phyloP scores from a whole-genome alignment of 2,329 filamentous ascomycete genomes.

The Talaromyces sp. region DNA sequence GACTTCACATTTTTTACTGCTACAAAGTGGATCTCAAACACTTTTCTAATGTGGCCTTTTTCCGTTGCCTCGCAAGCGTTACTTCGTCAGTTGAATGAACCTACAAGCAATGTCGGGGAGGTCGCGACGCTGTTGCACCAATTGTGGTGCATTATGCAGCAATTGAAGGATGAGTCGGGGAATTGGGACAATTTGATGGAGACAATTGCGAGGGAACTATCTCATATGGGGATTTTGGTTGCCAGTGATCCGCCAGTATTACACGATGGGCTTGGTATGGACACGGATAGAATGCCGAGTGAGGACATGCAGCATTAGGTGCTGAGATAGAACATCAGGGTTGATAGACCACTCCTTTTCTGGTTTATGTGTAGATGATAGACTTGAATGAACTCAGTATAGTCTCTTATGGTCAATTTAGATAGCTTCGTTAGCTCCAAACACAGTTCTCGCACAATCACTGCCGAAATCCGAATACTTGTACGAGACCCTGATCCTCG shows the following conservation, averaged over 20 bases:
- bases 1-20: neutral
- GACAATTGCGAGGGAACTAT: neutral
- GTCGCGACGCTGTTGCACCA: neutral
- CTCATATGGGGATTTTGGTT: neutral
- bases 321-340: neutral
- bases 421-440: neutral
- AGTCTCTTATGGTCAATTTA: neutral
- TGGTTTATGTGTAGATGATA: neutral
- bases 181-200: conserved; percentile 19
- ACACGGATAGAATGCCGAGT: neutral
- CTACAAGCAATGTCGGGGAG: neutral
- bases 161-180: neutral
- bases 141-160: neutral
- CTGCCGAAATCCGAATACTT: neutral
- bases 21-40: neutral
- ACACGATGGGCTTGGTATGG: neutral
- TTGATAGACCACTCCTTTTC: neutral
- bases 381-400: neutral
- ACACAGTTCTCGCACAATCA: neutral
- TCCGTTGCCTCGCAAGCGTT: conserved; percentile 3
- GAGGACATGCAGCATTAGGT: neutral
- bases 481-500: neutral
- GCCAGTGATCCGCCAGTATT: neutral
- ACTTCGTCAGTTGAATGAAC: neutral
- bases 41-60: conserved; percentile 3